Evolutionary conservation across 345 rosid genomes (phyloP).

Genomic region (Rubroshorea leprosula): DNA sequence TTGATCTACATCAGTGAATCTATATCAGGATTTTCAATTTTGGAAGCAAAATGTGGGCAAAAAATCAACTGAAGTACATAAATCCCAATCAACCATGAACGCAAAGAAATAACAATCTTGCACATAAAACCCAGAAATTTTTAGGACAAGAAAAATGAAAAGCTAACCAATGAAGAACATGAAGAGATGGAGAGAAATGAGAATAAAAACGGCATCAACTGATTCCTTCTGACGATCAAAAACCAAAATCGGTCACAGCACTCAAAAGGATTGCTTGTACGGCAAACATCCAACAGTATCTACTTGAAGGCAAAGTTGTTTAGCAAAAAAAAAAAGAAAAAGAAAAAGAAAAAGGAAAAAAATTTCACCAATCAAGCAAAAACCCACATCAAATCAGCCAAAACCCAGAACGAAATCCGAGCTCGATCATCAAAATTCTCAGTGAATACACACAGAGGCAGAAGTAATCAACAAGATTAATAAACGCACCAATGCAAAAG

Average conservation of each 20-base stretch:
- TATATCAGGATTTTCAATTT: not conserved
- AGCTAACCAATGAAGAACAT: not conserved
- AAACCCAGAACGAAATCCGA: conserved; percentile 13
- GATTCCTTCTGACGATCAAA: conserved; percentile 18
- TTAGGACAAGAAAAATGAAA: not conserved
- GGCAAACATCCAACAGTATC: conserved; percentile 36
- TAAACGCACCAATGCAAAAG: conserved; percentile 27
- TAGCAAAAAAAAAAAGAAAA: too few relatives aligned
- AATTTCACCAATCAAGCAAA: conserved; percentile 1
- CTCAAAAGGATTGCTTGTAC: conserved; percentile 29
- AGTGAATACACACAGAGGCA: not conserved
- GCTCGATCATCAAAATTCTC: conserved; percentile 10
- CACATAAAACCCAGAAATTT: conserved; percentile 8
- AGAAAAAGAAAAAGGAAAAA: not conserved
- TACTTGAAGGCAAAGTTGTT: conserved; percentile 22
- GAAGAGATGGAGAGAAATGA: conserved; percentile 6
- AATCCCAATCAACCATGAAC: conserved; percentile 20
- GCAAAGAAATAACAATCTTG: conserved; percentile 11
- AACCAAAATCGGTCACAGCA: conserved; percentile 1
- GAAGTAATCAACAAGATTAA: not conserved
- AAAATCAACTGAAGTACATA: conserved; percentile 13
- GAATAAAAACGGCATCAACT: not conserved
- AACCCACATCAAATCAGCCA: conserved; percentile 11
- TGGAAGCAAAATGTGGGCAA: conserved; percentile 6
- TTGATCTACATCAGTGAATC: conserved; percentile 1